Evolutionary conservation across 306 rosid species (phyloP), one percentile per base, ranked within the genome.

Genomic region (Corylus avellana): DNA sequence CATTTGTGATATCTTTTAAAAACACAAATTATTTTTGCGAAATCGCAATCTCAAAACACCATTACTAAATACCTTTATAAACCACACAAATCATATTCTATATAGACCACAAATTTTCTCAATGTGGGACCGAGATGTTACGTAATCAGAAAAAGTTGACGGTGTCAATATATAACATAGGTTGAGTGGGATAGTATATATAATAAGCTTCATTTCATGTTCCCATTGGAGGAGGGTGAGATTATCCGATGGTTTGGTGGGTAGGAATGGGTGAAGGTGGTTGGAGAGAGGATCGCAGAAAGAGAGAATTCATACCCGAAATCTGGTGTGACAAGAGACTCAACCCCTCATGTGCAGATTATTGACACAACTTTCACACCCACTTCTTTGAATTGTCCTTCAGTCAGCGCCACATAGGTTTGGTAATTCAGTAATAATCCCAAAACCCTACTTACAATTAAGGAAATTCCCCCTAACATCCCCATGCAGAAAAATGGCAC

Each of bases 231-330:
- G 53, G 67, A 71, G 49, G 42, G 75, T 56, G 83, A 77, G 72
- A 76, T 72, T 71, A 66, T 56, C 74, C 70, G 32, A 75, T 73
- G 84, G 70, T 77, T 66, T 1, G 91, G 98, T 94, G 87, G 98
- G 87, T 94, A 85, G 90, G 85, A 85, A 92, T 85, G 94, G 97
- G 91, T 94, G 97, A 88, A 88, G 89, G 98, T 93, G 83, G 98
- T 91, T 91, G 97, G 89, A 83, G 84, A 83, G 83, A 62, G 87
- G 88, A 90, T 74, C 85, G 84, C 74, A 75, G 85, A 88, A 85
- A 78, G n/a, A 20, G 75, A 58, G 72, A 84, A 78, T 56, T 75
- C 69, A 74, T 73, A 87, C 55, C 81, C n/a, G 35, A 80, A 82
- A 80, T 74, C 58, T 77, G 81, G 81, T 77, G 78, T 84, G 79